These are phyloP conservation scores for Fragaria iinumae DNA, from an alignment of 306 rosid species.

Conservation along the genomic window DNA sequence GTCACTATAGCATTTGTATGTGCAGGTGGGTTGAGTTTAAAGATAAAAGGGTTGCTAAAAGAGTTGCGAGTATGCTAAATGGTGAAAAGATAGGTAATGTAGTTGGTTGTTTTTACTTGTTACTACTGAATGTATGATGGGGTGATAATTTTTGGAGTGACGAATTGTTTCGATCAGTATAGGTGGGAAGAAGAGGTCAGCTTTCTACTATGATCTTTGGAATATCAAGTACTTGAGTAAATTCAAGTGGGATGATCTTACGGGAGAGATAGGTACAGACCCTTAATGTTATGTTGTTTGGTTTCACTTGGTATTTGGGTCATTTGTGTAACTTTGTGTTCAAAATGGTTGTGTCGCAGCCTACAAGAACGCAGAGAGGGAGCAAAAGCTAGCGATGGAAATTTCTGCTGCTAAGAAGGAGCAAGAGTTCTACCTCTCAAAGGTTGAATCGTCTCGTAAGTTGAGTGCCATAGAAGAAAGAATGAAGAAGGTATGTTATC, in stretches of 20 bases:
- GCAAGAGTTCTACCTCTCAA: slow-evolving; percentile 65
- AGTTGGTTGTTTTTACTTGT: background rate
- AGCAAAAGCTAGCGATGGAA: slow-evolving; percentile 79
- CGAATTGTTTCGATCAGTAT: slow-evolving; percentile 12
- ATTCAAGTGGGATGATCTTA: slow-evolving; percentile 95
- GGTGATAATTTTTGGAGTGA: background rate
- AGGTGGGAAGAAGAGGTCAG: slow-evolving; percentile 91
- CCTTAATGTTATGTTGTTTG: slow-evolving; percentile 22
- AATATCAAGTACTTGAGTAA: slow-evolving; percentile 89
- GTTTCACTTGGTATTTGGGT: background rate
- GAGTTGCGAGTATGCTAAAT: slow-evolving; percentile 73
- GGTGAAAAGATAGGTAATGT: slow-evolving; percentile 84
- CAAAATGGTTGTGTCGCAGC: slow-evolving; percentile 44
- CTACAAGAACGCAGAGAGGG: slow-evolving; percentile 61
- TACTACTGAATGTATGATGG: background rate
- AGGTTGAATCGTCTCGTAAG: slow-evolving; percentile 72
- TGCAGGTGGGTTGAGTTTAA: slow-evolving; percentile 90
- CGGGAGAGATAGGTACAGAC: slow-evolving; percentile 69
- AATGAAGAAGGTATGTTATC: slow-evolving; percentile 58
- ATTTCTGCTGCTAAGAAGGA: slow-evolving; percentile 87
- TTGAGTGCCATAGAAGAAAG: slow-evolving; percentile 71
- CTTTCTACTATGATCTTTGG: slow-evolving; percentile 87
- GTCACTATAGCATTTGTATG: slow-evolving; percentile 3
- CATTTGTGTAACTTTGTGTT: slow-evolving; percentile 11
- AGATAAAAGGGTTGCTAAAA: slow-evolving; percentile 72